These are phyloP conservation scores for Mortierella sp. DNA, from an alignment of 371 early-diverging fungal genomes.

Conservation along the genomic window DNA sequence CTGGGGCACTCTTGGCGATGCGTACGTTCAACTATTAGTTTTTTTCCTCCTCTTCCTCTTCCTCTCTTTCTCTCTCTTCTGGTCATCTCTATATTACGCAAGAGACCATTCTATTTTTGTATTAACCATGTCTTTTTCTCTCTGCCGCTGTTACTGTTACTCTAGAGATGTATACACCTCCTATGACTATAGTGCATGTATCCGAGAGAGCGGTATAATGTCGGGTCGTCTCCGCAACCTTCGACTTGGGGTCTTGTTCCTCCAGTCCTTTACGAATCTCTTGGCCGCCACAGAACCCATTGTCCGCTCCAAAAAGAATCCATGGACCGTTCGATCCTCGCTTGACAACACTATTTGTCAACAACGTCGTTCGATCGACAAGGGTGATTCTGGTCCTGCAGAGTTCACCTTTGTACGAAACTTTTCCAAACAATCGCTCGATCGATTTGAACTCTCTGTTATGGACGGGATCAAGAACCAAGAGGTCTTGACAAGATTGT, in stretches of 20 bases:
- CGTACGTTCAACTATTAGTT: conserved; percentile 57
- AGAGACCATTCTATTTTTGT: background rate
- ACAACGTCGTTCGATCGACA: conserved; percentile 53
- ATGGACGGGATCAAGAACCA: background rate
- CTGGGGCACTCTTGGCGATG: conserved; percentile 83
- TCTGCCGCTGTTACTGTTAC: background rate
- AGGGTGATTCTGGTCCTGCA: conserved; percentile 42
- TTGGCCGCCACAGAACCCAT: conserved; percentile 65
- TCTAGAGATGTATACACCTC: conserved; percentile 80
- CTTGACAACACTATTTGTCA: conserved; percentile 60
- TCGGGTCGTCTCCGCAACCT: conserved; percentile 75
- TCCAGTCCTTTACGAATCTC: conserved; percentile 72
- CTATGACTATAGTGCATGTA: conserved; percentile 83
- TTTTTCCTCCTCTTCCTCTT: background rate
- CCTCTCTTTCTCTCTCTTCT: too few species aligned
- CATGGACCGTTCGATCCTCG: conserved; percentile 55
- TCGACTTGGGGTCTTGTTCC: conserved; percentile 69
- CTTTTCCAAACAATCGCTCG: conserved; percentile 62
- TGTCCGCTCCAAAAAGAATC: conserved; percentile 9
- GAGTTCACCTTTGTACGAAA: conserved; percentile 78
- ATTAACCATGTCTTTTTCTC: background rate
- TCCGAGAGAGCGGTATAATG: conserved; percentile 80
- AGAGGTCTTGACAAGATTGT: conserved; percentile 35
- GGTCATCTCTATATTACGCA: background rate
- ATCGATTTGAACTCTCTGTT: conserved; percentile 61